Evolutionary conservation across 192 early-diverging fungal genomes (phyloP).

Genomic region (Backusella australiensis): DNA sequence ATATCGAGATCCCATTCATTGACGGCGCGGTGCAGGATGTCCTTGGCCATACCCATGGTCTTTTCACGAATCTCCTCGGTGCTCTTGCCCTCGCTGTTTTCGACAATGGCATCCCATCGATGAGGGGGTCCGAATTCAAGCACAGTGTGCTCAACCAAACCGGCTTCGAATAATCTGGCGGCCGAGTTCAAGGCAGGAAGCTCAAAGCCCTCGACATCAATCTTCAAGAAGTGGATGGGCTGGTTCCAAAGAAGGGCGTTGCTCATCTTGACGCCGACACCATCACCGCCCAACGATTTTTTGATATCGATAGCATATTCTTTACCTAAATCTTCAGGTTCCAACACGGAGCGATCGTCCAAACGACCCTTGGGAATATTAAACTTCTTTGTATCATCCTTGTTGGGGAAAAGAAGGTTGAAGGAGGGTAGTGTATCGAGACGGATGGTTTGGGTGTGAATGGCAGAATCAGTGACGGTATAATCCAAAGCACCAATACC

Average conservation of each 20-base stretch:
- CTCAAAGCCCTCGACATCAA: conserved; percentile 40
- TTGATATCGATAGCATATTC: conserved; percentile 22
- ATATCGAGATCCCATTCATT: conserved; percentile 30
- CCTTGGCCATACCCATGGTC: conserved; percentile 22
- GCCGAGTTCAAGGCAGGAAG: conserved; percentile 30
- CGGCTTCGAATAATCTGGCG: conserved; percentile 20
- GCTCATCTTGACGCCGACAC: neutral
- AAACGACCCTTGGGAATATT: neutral
- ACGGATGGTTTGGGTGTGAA: conserved; percentile 37
- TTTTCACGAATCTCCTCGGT: conserved; percentile 5
- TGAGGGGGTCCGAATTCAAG: conserved; percentile 38
- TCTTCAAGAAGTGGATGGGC: conserved; percentile 39
- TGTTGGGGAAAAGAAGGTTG: conserved; percentile 21
- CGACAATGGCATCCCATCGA: conserved; percentile 32
- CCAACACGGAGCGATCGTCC: conserved; percentile 3
- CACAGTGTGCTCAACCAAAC: conserved; percentile 27
- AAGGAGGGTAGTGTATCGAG: conserved; percentile 28
- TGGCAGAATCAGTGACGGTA: neutral
- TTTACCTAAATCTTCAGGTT: conserved; percentile 20
- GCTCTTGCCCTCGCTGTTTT: conserved; percentile 7
- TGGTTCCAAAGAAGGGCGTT: conserved; percentile 14
- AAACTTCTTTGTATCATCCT: neutral
- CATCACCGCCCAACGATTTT: conserved; percentile 9
- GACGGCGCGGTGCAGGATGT: conserved; percentile 11
- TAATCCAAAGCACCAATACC: conserved; percentile 30